Base-by-base conservation (phyloP, 192 early-diverging fungal species). In the Umbelopsis sp. region DNA sequence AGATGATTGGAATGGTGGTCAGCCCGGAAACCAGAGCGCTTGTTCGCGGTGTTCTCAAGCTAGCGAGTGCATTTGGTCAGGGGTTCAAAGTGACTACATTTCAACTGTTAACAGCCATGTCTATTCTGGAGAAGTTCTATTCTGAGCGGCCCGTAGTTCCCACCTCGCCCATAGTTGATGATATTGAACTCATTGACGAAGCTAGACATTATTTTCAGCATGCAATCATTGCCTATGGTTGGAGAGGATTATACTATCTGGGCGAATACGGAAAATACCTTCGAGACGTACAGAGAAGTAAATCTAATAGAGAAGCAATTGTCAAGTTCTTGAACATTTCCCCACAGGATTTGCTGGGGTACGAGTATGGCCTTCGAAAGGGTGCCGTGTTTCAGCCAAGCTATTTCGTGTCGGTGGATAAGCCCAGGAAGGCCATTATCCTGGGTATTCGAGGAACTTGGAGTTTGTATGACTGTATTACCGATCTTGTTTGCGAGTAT, bases 401-500 rank as follows among this genome's bases (percentile, higher is more conserved):
- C 69, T 91, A 93, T 55, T 93, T 89, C 73, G 85, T 93, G 0
- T 86, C 90, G 2, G 74, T 89, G 45, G 91, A 93, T 69, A 79
- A 85, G 12, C 79, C 78, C 12, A 76, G 84, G 58, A 79, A 86
- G 49, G 87, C 90, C 0, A 80, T 93, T 25, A 89, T 91, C 4
- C 64, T 93, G 16, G 86, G 83, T 6, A 89, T 93, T 55, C 85
- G 91, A 45, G 91, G 91, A 15, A 91, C 89, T 4, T 89, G 89
- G 91, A 92, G 90, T 48, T 76, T 86, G 1, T 88, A 90, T 67
- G 92, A 94, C 68, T 85, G 87, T 4, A 78, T 94, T 27, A 91
- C 91, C 2, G 92, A 94, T 75, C 73, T 94, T 46, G 88, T 89
- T 0, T 94, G 91, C 71, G 91, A 91, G 72, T 94, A 94, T 71